Conservation (phyloP, 441 rosid genomes). For the Erysimum cheiri region DNA sequence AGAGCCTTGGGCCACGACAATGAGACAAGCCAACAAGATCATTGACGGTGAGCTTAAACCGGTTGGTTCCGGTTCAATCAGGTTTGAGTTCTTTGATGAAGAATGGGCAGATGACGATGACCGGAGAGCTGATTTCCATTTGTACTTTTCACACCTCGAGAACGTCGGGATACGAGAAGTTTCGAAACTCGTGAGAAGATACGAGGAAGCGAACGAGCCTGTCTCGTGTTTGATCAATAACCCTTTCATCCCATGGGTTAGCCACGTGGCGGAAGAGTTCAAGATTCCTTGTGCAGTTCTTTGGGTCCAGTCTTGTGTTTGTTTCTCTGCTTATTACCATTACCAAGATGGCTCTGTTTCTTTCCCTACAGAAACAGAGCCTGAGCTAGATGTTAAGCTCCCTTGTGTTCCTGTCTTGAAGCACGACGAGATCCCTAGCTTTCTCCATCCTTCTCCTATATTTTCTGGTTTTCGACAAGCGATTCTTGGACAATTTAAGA, state of each 20-base stretch:
- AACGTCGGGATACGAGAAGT: conserved; percentile 34
- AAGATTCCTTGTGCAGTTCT: conserved; percentile 78
- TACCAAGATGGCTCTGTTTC: conserved; percentile 48
- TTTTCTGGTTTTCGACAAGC: conserved; percentile 47
- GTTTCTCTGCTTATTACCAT: conserved; percentile 65
- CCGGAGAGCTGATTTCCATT: conserved; percentile 47
- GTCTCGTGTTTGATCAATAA: conserved; percentile 78
- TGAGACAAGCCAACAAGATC: conserved; percentile 54
- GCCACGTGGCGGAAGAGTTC: conserved; percentile 69
- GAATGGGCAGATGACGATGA: conserved; percentile 57
- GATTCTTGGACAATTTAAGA: conserved; percentile 16
- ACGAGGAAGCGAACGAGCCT: conserved; percentile 55
- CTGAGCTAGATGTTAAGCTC: conserved; percentile 60
- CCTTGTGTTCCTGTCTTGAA: conserved; percentile 74
- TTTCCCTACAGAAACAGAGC: conserved; percentile 60
- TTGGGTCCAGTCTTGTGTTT: conserved; percentile 88
- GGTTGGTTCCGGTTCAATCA: conserved; percentile 62
- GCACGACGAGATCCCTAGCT: conserved; percentile 72
- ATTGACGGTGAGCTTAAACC: conserved; percentile 50
- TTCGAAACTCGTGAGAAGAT: conserved; percentile 47
- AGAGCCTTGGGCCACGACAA: conserved; percentile 54
- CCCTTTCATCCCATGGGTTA: conserved; percentile 85
- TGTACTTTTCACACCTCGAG: conserved; percentile 63
- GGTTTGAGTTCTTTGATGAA: conserved; percentile 73
- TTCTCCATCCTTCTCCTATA: conserved; percentile 62